Evolutionary conservation across 495 filamentous ascomycete species (phyloP).

Genomic region (Penicillium daleae): DNA sequence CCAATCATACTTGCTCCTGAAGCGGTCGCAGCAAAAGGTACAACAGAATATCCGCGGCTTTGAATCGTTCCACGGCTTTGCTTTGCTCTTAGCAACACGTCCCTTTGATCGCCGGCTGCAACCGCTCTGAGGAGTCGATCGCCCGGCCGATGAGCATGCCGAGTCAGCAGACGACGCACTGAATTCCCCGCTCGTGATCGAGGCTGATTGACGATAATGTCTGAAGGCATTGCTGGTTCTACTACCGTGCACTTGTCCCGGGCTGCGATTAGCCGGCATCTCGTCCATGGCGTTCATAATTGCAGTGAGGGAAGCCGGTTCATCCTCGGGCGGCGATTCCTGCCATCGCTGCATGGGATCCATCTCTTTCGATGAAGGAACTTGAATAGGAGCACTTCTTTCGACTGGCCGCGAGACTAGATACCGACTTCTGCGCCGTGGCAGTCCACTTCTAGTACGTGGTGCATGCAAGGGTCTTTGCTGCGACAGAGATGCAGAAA

Average conservation of each 20-base stretch:
- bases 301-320: conserved; percentile 70
- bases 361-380: background rate
- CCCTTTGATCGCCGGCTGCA: conserved; percentile 1
- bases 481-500: background rate
- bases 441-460: conserved; percentile 7
- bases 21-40: conserved; percentile 79
- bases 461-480: background rate
- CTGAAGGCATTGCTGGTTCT: conserved; percentile 52
- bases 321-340: conserved; percentile 73
- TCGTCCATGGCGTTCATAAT: conserved; percentile 66
- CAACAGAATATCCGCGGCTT: conserved; percentile 60
- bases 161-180: conserved; percentile 22
- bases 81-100: conserved; percentile 3
- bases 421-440: conserved; percentile 19
- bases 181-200: conserved; percentile 18
- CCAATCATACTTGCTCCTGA: conserved; percentile 80
- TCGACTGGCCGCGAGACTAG: conserved; percentile 6
- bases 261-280: conserved; percentile 26
- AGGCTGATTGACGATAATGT: conserved; percentile 62
- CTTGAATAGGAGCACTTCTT: conserved; percentile 11
- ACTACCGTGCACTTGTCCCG: background rate
- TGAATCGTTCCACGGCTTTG: conserved; percentile 6
- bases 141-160: conserved; percentile 13
- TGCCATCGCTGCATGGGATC: conserved; percentile 73
- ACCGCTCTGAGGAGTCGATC: conserved; percentile 5